Evolutionary conservation across 1,284 basidiomycete species (phyloP), one percentile per base, ranked within the genome.

Genomic region (Trametes hirsuta): DNA sequence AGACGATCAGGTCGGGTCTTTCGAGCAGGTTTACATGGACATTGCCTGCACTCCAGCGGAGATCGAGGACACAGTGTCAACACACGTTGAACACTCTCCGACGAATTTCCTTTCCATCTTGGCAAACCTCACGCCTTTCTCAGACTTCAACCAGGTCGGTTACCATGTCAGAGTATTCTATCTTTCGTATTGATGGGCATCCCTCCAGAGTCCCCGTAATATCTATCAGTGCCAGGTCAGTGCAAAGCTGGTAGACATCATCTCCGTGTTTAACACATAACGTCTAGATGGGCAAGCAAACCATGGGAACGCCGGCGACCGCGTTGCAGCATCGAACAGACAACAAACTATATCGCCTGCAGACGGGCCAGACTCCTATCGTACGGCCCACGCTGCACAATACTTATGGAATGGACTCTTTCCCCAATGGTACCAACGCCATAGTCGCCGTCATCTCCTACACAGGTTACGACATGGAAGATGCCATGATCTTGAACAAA

Each of bases 391-490:
- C 81, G 45, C 77, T 99, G 50, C 95, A 99, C 79, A 93, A 95
- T 74, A 88, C 89, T n/a, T 99, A 99, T 75, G 95, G 93, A 46
- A 98, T 99, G 90, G 97, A 99, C 76, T 89, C 93, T 52, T 99
- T 96, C 83, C 97, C 97, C 1, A 99, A 97, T 72, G 97, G 97
- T 15, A 98, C 93, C 45, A 99, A 99, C 75, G 97, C 97, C 15
- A 84, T 99, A 59, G 97, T 99, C 53, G 97, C 97, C 22, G 97
- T 99, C 73, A 98, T 99, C 68, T 99, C 97, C 0, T 99, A 99
- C 76, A 99, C 97, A 0, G 97, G 97, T 6, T 99, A 99, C 77
- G 97, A 99, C 75, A 99, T 99, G 97, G 97, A 99, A 79, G 97
- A 99, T 71, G 97, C 97, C 63, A 99, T 99, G 97, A 99, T 99